Base-by-base conservation (phyloP, 2,329 filamentous ascomycete genomes). In the Apiospora sp. region DNA sequence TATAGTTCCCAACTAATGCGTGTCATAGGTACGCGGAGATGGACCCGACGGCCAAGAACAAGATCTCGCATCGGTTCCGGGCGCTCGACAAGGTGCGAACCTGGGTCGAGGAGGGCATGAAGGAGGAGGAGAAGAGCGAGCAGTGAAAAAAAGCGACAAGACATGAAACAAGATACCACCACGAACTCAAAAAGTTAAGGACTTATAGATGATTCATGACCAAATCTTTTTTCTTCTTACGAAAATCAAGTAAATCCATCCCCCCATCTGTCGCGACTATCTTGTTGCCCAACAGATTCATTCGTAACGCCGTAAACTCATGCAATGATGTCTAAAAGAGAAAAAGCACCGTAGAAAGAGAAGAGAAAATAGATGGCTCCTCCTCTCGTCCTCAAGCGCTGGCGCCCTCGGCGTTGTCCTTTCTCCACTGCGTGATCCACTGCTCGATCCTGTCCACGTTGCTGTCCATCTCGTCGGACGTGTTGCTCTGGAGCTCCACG, bases 61-160 rank as follows among this genome's bases (percentile, higher is more conserved):
- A 91, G 80, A 94, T 99, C 79, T 98, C 95, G 37, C 96, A 99
- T 84, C 93, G 96, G 61, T 92, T 90, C 76, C 94, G 92, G 79
- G 96, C 96, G n/a, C 85, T 99, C 71, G 88, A 91, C 75, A 97
- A 98, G 84, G 87, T 99, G 75, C 93, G 94, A 80, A 87, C 87
- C 48, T 98, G 96, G 94, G 88, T 97, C 77, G 87, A 89, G 72
- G 86, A 64, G 34, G 78, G 77, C 14, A 75, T 80, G 75, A 78
- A 77, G 71, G 73, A 75, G 48, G 76, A 69, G 73, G 43, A 48
- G 46, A n/a, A 41, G 24, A n/a, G 37, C 37, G 30, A 27, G 3
- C 27, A 61, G 54, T 68, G 34, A 16, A 68, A 48, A 68, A 48
- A 68, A 13, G n/a, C 13, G 43, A 12, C 30, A 30, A 10, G 13